A percentile compares a stretch with the other conserved stretches of the same genome.
Evolutionary conservation across 163 green algal species (phyloP).

Genomic region (Scenedesmus sp.): DNA sequence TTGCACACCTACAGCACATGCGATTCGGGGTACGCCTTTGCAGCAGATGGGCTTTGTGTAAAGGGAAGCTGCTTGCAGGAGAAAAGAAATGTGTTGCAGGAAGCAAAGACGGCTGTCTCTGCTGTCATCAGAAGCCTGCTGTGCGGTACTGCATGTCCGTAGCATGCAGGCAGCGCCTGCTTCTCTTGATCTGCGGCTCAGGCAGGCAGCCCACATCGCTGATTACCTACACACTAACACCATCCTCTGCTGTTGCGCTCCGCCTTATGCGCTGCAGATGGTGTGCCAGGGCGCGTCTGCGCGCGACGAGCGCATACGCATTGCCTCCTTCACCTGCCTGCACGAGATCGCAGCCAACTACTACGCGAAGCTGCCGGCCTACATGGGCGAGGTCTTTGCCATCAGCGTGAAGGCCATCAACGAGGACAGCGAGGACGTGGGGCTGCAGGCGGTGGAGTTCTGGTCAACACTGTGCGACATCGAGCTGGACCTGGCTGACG

Average conservation of each 20-base stretch:
- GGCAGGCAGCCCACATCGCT: too few species aligned
- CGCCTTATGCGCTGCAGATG: constrained; percentile 75
- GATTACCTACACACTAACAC: too few species aligned
- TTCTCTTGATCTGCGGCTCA: not conserved
- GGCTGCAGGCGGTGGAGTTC: constrained; percentile 97
- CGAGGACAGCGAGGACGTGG: constrained; percentile 94
- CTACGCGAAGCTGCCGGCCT: constrained; percentile 92
- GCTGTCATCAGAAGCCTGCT: too few species aligned
- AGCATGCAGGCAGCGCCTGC: not conserved
- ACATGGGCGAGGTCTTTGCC: constrained; percentile 94
- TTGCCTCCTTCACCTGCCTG: constrained; percentile 94
- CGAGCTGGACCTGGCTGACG: constrained; percentile 79
- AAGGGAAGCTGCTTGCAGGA: too few species aligned
- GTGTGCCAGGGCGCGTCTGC: constrained; percentile 90
- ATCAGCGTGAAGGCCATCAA: constrained; percentile 88
- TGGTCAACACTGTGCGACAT: constrained; percentile 84
- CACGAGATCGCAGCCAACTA: constrained; percentile 91
- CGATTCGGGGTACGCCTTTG: too few species aligned
- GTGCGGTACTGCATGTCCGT: too few species aligned
- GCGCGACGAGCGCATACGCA: constrained; percentile 78
- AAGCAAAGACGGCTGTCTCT: too few species aligned
- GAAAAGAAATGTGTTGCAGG: not conserved
- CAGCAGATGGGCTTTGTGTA: too few species aligned
- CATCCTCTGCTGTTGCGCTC: not conserved
- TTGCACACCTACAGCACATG: not conserved